These are phyloP conservation scores for Eutypa lata DNA, from an alignment of 2,329 filamentous ascomycete genomes.

Conservation along the genomic window DNA sequence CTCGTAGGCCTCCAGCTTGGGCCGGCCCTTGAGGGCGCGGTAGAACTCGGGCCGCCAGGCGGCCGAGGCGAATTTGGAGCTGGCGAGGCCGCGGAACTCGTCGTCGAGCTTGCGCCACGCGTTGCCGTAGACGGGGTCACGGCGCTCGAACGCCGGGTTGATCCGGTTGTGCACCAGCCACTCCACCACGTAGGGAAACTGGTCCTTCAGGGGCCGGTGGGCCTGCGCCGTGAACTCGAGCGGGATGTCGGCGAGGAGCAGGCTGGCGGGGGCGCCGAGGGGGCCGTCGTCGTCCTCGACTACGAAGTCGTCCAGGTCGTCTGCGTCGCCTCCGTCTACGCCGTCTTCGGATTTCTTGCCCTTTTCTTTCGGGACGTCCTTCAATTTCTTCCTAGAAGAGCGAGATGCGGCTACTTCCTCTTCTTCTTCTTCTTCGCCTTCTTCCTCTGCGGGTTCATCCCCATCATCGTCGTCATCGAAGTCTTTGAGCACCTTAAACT, in stretches of 20 bases:
- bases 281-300: constrained; percentile 58
- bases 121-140: constrained; percentile 62
- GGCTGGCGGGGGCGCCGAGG: constrained; percentile 52
- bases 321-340: constrained; percentile 23
- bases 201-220: constrained; percentile 65
- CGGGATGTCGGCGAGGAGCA: constrained; percentile 49
- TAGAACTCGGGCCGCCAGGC: constrained; percentile 67
- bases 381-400: constrained; percentile 12
- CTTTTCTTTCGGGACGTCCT: constrained; percentile 3
- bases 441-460: constrained; percentile 12
- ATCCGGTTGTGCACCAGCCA: constrained; percentile 81
- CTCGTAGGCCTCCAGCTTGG: constrained; percentile 51
- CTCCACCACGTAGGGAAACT: constrained; percentile 72
- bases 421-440: constrained; percentile 19
- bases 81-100: constrained; percentile 64
- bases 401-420: constrained; percentile 28
- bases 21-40: constrained; percentile 62
- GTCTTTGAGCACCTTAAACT: constrained; percentile 26
- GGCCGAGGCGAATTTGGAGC: constrained; percentile 69
- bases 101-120: constrained; percentile 71
- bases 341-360: constrained; percentile 9
- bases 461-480: constrained; percentile 32
- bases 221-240: constrained; percentile 66
- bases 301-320: constrained; percentile 57
- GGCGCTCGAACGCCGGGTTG: constrained; percentile 62